These are phyloP conservation scores for Galerina marginata DNA, from an alignment of 768 basidiomycete species.

Conservation along the genomic window DNA sequence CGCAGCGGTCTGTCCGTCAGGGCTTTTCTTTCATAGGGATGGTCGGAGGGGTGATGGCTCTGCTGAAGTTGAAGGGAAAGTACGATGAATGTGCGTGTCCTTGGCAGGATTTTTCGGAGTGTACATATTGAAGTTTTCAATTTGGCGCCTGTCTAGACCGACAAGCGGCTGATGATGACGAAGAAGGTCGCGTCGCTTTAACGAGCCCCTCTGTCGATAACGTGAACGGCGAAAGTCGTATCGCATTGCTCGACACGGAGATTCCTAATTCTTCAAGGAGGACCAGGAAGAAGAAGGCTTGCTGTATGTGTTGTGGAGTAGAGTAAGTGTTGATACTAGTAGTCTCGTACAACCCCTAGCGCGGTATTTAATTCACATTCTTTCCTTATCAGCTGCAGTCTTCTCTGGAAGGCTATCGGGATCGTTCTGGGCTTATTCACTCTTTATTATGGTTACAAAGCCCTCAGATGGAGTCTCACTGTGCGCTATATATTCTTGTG, in stretches of 20 bases:
- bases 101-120: background rate
- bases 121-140: background rate
- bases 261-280: constrained; percentile 32
- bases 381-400: constrained; percentile 42
- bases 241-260: constrained; percentile 39
- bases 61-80: constrained; percentile 52
- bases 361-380: background rate
- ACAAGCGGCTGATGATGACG: constrained; percentile 45
- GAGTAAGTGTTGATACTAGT: constrained; percentile 44
- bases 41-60: constrained; percentile 49
- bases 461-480: constrained; percentile 52
- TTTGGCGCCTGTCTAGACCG: constrained; percentile 38
- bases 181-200: constrained; percentile 43
- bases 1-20: constrained; percentile 9
- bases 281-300: constrained; percentile 39
- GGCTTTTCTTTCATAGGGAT: constrained; percentile 45
- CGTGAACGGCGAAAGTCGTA: constrained; percentile 32
- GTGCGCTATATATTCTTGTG: constrained; percentile 34
- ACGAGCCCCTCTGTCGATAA: constrained; percentile 20
- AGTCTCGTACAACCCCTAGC: background rate
- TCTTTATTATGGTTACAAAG: constrained; percentile 47
- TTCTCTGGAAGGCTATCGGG: constrained; percentile 61
- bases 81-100: constrained; percentile 50
- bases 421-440: constrained; percentile 49
- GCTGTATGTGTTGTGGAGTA: constrained; percentile 58